Conservation (phyloP, 371 early-diverging fungal genomes). For the Synchytrium microbalum region DNA sequence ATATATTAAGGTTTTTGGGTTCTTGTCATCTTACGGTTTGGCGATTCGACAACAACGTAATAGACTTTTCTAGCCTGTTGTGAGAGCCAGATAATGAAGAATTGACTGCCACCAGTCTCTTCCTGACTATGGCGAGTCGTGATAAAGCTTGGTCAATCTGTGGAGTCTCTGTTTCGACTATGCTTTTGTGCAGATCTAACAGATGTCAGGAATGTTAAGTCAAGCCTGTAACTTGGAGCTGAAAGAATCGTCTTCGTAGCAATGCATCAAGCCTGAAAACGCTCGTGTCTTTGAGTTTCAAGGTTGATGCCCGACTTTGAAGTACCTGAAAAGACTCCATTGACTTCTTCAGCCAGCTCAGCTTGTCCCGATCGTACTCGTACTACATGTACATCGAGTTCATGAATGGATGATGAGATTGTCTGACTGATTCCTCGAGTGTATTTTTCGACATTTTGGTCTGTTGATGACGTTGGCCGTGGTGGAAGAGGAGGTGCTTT, state of each 20-base stretch:
- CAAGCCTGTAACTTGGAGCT: too few species aligned
- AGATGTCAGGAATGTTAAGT: neutral
- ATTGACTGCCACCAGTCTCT: neutral
- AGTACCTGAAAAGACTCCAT: slow-evolving; percentile 19
- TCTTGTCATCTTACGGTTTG: neutral
- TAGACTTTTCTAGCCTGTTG: neutral
- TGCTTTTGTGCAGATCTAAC: neutral
- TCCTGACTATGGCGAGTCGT: neutral
- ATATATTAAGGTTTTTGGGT: too few species aligned
- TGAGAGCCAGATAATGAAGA: neutral
- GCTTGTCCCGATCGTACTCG: slow-evolving; percentile 21
- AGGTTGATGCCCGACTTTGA: too few species aligned
- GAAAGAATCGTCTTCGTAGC: too few species aligned
- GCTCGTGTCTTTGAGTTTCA: too few species aligned
- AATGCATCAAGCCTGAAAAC: too few species aligned
- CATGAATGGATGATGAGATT: slow-evolving; percentile 18
- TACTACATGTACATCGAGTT: slow-evolving; percentile 28
- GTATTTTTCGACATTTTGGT: neutral
- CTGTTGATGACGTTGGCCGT: too few species aligned
- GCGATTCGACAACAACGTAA: neutral
- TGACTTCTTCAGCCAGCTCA: slow-evolving; percentile 25
- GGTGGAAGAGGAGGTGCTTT: too few species aligned
- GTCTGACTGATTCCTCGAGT: neutral
- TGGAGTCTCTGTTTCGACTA: neutral
- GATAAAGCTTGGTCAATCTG: neutral